Conservation (phyloP, 768 basidiomycete genomes). For the Calvatia gigantea region DNA sequence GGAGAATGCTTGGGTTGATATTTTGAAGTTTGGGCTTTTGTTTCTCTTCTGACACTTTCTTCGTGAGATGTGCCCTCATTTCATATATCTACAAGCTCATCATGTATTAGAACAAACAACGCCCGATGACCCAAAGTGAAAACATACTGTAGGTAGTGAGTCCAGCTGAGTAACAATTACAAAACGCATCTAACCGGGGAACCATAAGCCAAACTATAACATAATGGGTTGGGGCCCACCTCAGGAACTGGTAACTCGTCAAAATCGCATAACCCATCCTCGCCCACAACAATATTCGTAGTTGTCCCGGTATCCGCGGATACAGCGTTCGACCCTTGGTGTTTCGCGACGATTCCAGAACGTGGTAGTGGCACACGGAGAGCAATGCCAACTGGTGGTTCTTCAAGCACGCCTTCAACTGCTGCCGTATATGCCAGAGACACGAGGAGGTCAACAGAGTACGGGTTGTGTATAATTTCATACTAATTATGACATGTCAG, state of each 20-base stretch:
- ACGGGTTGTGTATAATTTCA: conserved; percentile 63
- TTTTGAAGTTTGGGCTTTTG: conserved; percentile 53
- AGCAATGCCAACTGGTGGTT: conserved; percentile 59
- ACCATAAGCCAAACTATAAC: neutral
- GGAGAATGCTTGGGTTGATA: conserved; percentile 41
- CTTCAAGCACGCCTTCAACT: conserved; percentile 46
- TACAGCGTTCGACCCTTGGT: neutral
- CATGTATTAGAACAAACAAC: neutral
- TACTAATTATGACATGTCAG: conserved; percentile 37
- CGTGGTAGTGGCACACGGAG: conserved; percentile 47
- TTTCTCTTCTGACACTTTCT: conserved; percentile 46
- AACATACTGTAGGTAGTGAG: conserved; percentile 44
- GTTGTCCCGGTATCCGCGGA: neutral
- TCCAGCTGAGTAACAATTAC: conserved; percentile 41
- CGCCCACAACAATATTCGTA: conserved; percentile 15
- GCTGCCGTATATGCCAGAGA: conserved; percentile 60
- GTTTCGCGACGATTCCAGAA: conserved; percentile 2
- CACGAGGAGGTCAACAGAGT: conserved; percentile 65
- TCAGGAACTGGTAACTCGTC: conserved; percentile 37
- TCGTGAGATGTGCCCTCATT: conserved; percentile 57
- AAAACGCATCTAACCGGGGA: conserved; percentile 38
- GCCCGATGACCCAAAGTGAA: neutral
- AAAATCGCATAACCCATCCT: conserved; percentile 48
- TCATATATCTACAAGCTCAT: conserved; percentile 46
- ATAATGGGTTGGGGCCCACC: conserved; percentile 24